These are phyloP conservation scores for Mallotus nudiflorus DNA, from an alignment of 345 rosid species.

Conservation along the genomic window DNA sequence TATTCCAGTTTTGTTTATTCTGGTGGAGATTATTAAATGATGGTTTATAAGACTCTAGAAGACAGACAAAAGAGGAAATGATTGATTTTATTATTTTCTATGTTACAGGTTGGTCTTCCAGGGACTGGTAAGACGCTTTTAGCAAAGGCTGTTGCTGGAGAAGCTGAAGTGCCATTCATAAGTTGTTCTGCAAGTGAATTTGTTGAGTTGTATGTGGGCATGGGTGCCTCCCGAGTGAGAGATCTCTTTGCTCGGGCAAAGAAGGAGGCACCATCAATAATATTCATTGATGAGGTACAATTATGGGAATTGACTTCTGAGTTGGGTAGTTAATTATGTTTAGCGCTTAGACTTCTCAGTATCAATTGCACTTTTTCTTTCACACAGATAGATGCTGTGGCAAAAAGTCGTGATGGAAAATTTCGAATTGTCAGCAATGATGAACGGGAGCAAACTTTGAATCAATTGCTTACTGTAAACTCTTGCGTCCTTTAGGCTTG, in stretches of 20 bases:
- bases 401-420: conserved; percentile 95
- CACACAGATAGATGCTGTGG: conserved; percentile 94
- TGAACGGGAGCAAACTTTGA: conserved; percentile 97
- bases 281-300: conserved; percentile 90
- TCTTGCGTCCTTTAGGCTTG: conserved; percentile 10
- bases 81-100: conserved; percentile 17
- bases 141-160: conserved; percentile 96
- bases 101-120: conserved; percentile 86
- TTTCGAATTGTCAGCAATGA: conserved; percentile 83
- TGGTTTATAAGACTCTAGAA: conserved; percentile 10
- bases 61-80: conserved; percentile 7
- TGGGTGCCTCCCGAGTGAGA: conserved; percentile 99
- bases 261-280: conserved; percentile 96
- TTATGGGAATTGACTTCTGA: background rate
- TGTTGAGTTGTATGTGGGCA: conserved; percentile 91
- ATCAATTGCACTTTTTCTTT: conserved; percentile 4
- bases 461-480: conserved; percentile 91
- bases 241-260: conserved; percentile 95
- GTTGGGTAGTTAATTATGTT: conserved; percentile 6
- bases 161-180: conserved; percentile 93
- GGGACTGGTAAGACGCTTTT: conserved; percentile 98
- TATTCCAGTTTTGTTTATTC: background rate
- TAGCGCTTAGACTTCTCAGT: background rate
- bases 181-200: conserved; percentile 98
- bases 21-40: background rate